Evolutionary conservation across 2,329 filamentous ascomycete species (phyloP).

Genomic region (Neofusicoccum sp.): DNA sequence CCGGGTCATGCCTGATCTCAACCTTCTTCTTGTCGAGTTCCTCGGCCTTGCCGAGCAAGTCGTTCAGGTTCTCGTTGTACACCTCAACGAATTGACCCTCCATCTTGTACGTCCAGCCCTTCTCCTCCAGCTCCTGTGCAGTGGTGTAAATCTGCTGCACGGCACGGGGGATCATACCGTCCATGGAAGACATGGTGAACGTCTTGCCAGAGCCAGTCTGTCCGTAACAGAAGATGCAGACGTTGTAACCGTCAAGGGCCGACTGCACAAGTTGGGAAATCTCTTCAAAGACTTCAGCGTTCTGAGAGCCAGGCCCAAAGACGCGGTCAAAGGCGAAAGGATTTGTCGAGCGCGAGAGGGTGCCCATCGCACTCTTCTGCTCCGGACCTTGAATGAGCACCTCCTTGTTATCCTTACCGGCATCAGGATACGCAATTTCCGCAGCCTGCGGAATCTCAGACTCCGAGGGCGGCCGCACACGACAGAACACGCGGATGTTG

Average conservation of each 20-base stretch:
- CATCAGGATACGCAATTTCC: constrained; percentile 77
- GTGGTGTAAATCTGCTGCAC: constrained; percentile 93
- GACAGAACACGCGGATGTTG: constrained; percentile 97
- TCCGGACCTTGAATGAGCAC: constrained; percentile 82
- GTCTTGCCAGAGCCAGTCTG: constrained; percentile 98
- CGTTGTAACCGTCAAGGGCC: constrained; percentile 95
- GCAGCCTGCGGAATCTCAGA: constrained; percentile 66
- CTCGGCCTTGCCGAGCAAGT: constrained; percentile 74
- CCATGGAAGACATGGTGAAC: constrained; percentile 87
- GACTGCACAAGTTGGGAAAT: constrained; percentile 97
- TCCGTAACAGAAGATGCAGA: constrained; percentile 98
- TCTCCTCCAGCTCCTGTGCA: constrained; percentile 78
- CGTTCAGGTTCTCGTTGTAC: constrained; percentile 96
- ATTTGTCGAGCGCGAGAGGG: constrained; percentile 75
- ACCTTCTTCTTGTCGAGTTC: constrained; percentile 79
- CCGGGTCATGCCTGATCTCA: constrained; percentile 84
- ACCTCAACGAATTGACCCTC: constrained; percentile 96
- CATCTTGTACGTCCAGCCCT: constrained; percentile 94
- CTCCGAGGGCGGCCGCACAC: constrained; percentile 76
- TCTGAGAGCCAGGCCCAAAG: constrained; percentile 76
- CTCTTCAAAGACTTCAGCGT: constrained; percentile 89
- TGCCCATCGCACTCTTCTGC: constrained; percentile 78
- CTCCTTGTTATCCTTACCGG: constrained; percentile 80
- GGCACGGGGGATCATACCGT: constrained; percentile 94
- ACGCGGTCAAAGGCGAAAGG: constrained; percentile 93